phyloP scores from a whole-genome alignment of 2,329 filamentous ascomycete genomes.

The Colletotrichum navitas region DNA sequence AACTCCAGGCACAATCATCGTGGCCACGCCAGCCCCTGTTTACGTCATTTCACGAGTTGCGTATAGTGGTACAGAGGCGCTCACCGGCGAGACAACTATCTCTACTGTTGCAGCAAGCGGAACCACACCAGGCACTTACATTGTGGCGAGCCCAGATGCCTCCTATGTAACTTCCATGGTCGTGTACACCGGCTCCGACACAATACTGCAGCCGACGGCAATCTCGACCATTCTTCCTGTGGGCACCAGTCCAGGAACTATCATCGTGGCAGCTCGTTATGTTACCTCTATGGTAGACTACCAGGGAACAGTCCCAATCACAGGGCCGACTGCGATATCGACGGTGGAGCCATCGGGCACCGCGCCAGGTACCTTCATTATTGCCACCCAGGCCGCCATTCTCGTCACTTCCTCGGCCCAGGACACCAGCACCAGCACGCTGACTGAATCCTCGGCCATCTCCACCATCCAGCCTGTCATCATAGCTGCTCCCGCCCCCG shows the following conservation, averaged over 20 bases:
- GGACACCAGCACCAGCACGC: constrained; percentile 14
- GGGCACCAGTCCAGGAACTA: constrained; percentile 22
- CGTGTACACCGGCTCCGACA: constrained; percentile 10
- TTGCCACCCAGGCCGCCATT: constrained; percentile 18
- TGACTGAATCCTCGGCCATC: constrained; percentile 19
- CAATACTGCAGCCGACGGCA: constrained; percentile 1
- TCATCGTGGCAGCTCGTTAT: constrained; percentile 30
- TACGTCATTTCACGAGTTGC: constrained; percentile 14
- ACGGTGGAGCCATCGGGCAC: constrained; percentile 32
- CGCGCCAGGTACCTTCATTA: constrained; percentile 30
- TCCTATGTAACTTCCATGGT: constrained; percentile 12
- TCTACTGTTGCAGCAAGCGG: constrained; percentile 24
- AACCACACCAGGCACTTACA: constrained; percentile 28
- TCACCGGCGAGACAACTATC: constrained; percentile 23
- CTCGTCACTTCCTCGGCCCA: constrained; percentile 32
- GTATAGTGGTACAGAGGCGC: constrained; percentile 13
- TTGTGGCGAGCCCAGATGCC: constrained; percentile 24
- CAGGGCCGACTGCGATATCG: constrained; percentile 20
- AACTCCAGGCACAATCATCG: constrained; percentile 24
- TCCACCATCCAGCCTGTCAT: constrained; percentile 28
- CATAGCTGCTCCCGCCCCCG: constrained; percentile 2
- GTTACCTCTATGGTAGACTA: constrained; percentile 24
- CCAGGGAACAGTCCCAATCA: constrained; percentile 22
- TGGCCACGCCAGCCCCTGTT: constrained; percentile 24
- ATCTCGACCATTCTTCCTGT: constrained; percentile 17